phyloP scores from a whole-genome alignment of 768 basidiomycete species.

The Naganishia vishniacii region DNA sequence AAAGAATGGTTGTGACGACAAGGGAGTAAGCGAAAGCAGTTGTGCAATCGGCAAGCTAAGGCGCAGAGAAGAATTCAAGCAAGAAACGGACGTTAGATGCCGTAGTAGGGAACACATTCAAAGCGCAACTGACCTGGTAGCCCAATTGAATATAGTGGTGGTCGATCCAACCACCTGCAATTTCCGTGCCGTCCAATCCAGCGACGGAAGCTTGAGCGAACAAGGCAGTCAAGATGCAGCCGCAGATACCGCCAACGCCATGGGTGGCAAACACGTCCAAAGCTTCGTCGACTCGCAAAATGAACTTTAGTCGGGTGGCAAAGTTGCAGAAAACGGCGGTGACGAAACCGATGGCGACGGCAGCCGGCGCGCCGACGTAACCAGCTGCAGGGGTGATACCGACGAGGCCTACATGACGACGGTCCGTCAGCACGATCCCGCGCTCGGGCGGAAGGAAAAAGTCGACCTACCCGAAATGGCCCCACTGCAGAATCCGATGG shows the following conservation, averaged over 20 bases:
- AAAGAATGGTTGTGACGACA: conserved; percentile 43
- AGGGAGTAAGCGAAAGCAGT: conserved; percentile 36
- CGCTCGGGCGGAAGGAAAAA: neutral
- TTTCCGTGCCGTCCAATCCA: conserved; percentile 23
- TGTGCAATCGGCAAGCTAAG: conserved; percentile 25
- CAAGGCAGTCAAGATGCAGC: conserved; percentile 60
- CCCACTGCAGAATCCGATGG: conserved; percentile 88
- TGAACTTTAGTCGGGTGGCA: conserved; percentile 66
- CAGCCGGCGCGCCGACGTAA: conserved; percentile 67
- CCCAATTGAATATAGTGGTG: conserved; percentile 61
- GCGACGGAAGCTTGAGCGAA: conserved; percentile 64
- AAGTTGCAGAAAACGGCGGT: conserved; percentile 72
- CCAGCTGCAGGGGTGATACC: conserved; percentile 85
- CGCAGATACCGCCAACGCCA: conserved; percentile 68
- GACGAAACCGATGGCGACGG: conserved; percentile 58
- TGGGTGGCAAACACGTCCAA: conserved; percentile 91
- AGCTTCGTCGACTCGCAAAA: conserved; percentile 73
- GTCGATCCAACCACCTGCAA: conserved; percentile 55
- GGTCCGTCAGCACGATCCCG: neutral
- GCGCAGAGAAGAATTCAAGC: neutral
- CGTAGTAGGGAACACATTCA: conserved; percentile 57
- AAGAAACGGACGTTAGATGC: conserved; percentile 22
- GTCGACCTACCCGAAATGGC: conserved; percentile 68
- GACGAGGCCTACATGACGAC: conserved; percentile 50
- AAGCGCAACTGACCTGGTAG: conserved; percentile 64